Base-by-base conservation (phyloP, 192 early-diverging fungal genomes). In the Coemansia sp. region DNA sequence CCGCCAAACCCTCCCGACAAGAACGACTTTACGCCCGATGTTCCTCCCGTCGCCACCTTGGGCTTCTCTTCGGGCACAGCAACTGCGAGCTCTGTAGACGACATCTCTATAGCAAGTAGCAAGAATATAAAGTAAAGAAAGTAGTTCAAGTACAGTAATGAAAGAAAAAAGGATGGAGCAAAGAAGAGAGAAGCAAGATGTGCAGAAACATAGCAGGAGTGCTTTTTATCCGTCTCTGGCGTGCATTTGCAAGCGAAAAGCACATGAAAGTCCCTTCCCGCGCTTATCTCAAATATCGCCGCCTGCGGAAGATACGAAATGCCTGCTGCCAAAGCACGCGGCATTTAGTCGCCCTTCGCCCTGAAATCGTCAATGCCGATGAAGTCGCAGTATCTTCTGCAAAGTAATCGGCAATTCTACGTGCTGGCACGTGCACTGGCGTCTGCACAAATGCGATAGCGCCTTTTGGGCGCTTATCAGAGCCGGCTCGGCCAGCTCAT, bases 1-100 rank as follows among this genome's bases (percentile, higher is more conserved):
- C 93, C 95, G 71, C 93, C 95, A 75, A 91, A 93, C 26, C 94
- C 97, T 59, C 95, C 95, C 21, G 92, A 90, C 63, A 99, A 76
- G 75, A 96, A 93, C 39, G 95, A 95, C 86, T 97, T 92, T 77
- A 89, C 59, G 8, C 74, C 78, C 2, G 78, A 81, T 11, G 66
- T 69, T 11, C 68, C 66, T 28, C 55, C 69, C 35, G 40, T 34
- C 8, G 58, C 14, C 10, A 62, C 36, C 62, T 70, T 63, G 43
- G 60, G 9, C 38, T 56, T 28, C 34, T 65, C 46, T n/a, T 68
- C 35, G 13, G 62, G 40, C 24, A 46, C 39, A 20, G 16, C 16
- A 39, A 59, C 69, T 2, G 57, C 43, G 24, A 61, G 61, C 26
- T 70, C 56, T 40, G 48, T 40, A 14, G 74, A 59, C 20, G 74